A percentile compares a stretch with the other conserved stretches of the same genome.
Evolutionary conservation across 306 rosid genomes (phyloP).

Genomic region (Senna tora): DNA sequence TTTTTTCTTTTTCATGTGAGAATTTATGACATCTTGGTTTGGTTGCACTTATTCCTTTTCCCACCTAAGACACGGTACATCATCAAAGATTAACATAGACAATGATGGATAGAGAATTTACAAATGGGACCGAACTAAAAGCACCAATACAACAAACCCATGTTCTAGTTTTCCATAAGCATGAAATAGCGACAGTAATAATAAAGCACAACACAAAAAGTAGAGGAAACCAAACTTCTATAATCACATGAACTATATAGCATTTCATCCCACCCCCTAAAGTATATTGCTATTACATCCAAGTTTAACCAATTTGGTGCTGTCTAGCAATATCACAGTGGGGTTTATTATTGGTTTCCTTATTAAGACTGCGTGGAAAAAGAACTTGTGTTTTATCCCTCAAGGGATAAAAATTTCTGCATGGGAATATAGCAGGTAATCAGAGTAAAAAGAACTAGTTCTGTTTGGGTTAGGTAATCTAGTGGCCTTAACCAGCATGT

Average conservation of each 20-base stretch:
- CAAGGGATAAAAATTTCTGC: conserved; percentile 34
- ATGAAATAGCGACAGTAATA: conserved; percentile 33
- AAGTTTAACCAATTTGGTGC: too few relatives aligned
- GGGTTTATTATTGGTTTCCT: conserved; percentile 21
- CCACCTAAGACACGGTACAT: conserved; percentile 36
- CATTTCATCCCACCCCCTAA: not conserved
- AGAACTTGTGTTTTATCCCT: conserved; percentile 25
- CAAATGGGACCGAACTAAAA: conserved; percentile 37
- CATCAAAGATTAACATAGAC: conserved; percentile 33
- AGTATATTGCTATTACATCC: not conserved
- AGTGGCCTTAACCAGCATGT: not conserved
- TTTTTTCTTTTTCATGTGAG: conserved; percentile 20
- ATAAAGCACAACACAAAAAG: conserved; percentile 25
- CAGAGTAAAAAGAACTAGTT: not conserved
- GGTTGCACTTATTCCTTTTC: conserved; percentile 34
- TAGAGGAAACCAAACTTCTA: conserved; percentile 30
- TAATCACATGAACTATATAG: not conserved
- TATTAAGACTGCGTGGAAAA: conserved; percentile 39
- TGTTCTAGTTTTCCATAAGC: conserved; percentile 41
- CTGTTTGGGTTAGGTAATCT: not conserved
- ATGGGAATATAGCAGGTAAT: not conserved
- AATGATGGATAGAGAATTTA: conserved; percentile 30
- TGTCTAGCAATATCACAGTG: not conserved
- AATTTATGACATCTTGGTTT: conserved; percentile 33
- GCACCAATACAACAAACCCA: conserved; percentile 36